phyloP scores from a whole-genome alignment of 2,329 filamentous ascomycete species.

The Pseudogymnoascus sp. region DNA sequence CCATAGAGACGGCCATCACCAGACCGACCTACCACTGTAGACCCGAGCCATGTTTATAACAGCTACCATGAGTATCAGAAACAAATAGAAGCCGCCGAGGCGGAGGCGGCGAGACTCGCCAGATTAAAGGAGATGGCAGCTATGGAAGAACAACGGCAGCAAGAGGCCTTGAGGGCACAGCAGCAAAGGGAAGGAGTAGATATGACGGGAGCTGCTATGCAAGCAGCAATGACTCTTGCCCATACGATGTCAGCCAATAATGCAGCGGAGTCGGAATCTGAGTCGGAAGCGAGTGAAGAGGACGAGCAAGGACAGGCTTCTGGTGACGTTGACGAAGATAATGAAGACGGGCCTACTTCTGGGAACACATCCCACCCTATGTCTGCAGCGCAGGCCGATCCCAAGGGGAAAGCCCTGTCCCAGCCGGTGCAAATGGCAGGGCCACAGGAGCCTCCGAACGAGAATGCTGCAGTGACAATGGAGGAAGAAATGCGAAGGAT shows the following conservation, averaged over 20 bases:
- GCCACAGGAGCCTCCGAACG: not conserved
- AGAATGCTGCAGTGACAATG: not conserved
- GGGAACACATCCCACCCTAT: not conserved
- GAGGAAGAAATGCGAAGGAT: conserved; percentile 12
- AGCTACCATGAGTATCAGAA: conserved; percentile 13
- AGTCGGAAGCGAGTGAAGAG: not conserved
- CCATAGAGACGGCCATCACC: not conserved
- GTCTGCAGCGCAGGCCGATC: not conserved
- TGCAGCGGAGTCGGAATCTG: not conserved
- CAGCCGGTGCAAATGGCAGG: not conserved
- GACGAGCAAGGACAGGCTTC: not conserved
- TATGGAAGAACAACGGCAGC: not conserved
- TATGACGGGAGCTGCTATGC: not conserved
- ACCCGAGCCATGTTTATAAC: conserved; percentile 13
- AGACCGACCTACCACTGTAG: conserved; percentile 8
- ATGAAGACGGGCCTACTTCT: not conserved
- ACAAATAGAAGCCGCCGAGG: conserved; percentile 5
- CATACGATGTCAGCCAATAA: not conserved
- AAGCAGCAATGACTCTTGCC: not conserved
- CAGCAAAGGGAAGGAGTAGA: not conserved
- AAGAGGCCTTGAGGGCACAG: not conserved
- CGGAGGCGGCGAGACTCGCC: not conserved
- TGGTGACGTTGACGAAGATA: not conserved
- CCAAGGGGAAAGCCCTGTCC: not conserved
- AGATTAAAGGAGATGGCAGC: not conserved